A percentile compares a stretch with the other conserved stretches of the same genome.
These are phyloP conservation scores for Veloporphyrellus conicus DNA, from an alignment of 1,284 basidiomycete species.

Conservation along the genomic window DNA sequence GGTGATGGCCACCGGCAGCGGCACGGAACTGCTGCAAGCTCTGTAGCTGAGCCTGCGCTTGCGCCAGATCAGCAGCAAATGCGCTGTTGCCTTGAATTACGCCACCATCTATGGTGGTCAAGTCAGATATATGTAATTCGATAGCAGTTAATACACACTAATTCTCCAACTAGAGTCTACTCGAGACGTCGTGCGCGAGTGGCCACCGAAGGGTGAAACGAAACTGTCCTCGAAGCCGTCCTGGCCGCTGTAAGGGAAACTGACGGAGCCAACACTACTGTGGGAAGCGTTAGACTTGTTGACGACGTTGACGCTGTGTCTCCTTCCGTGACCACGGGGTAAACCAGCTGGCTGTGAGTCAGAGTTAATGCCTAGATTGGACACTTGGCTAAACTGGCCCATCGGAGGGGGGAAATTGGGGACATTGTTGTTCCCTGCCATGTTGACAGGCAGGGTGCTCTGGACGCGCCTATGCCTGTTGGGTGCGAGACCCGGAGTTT, in stretches of 20 bases:
- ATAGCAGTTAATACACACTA: constrained; percentile 48
- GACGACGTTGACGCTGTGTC: constrained; percentile 92
- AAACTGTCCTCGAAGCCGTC: constrained; percentile 79
- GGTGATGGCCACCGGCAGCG: constrained; percentile 89
- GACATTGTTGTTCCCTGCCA: constrained; percentile 43
- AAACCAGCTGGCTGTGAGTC: constrained; percentile 62
- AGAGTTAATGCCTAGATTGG: constrained; percentile 54
- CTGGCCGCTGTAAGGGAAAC: constrained; percentile 46
- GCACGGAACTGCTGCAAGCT: constrained; percentile 97
- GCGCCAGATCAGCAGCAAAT: constrained; percentile 79
- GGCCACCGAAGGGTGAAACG: constrained; percentile 54
- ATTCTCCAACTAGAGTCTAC: constrained; percentile 86
- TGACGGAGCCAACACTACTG: constrained; percentile 45
- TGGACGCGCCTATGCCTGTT: constrained; percentile 82
- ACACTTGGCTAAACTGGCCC: constrained; percentile 63
- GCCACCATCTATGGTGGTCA: constrained; percentile 54
- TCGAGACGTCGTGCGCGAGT: constrained; percentile 74
- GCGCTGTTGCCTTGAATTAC: constrained; percentile 63
- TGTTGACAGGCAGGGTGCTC: constrained; percentile 70
- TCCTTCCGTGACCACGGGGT: constrained; percentile 82
- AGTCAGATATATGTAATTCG: constrained; percentile 4
- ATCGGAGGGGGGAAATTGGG: constrained; percentile 54
- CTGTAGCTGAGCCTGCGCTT: constrained; percentile 94
- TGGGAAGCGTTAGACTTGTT: constrained; percentile 58
- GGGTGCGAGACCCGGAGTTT: constrained; percentile 67